phyloP scores from a whole-genome alignment of 106 monocot species.

The Narthecium ossifragum region DNA sequence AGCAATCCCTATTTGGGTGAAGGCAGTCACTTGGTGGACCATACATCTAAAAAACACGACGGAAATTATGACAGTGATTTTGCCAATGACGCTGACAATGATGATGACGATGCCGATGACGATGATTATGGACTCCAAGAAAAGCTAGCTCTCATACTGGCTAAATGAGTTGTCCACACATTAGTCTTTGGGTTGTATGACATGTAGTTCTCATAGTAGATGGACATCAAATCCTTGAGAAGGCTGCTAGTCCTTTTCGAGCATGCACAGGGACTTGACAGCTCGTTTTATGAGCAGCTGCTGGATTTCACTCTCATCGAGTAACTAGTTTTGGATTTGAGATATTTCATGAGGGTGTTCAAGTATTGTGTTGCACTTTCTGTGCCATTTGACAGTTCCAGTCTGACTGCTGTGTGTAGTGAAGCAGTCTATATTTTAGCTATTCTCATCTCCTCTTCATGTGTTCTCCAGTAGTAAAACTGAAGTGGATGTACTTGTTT shows the following conservation, averaged over 20 bases:
- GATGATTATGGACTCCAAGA: slow-evolving; percentile 16
- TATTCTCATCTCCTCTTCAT: too few relatives aligned
- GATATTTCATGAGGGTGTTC: too few relatives aligned
- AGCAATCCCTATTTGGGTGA: neutral
- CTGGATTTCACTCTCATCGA: neutral
- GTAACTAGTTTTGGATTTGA: too few relatives aligned
- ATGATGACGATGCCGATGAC: slow-evolving; percentile 20
- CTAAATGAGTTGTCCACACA: slow-evolving; percentile 2
- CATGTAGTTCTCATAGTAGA: too few relatives aligned
- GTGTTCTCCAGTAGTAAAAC: too few relatives aligned
- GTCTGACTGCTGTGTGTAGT: too few relatives aligned
- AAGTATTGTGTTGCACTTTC: too few relatives aligned
- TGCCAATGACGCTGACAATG: slow-evolving; percentile 1
- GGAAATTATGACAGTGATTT: neutral
- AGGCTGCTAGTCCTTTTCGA: neutral
- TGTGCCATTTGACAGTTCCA: too few relatives aligned
- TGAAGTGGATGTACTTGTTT: too few relatives aligned
- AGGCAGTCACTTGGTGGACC: too few relatives aligned
- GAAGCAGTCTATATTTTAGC: too few relatives aligned
- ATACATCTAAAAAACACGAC: neutral
- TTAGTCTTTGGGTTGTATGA: too few relatives aligned
- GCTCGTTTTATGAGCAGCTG: neutral
- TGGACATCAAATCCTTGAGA: neutral
- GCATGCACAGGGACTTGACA: neutral
- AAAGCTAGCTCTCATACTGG: slow-evolving; percentile 16